Conservation (phyloP, 345 rosid genomes). For the Pugionium cornutum region DNA sequence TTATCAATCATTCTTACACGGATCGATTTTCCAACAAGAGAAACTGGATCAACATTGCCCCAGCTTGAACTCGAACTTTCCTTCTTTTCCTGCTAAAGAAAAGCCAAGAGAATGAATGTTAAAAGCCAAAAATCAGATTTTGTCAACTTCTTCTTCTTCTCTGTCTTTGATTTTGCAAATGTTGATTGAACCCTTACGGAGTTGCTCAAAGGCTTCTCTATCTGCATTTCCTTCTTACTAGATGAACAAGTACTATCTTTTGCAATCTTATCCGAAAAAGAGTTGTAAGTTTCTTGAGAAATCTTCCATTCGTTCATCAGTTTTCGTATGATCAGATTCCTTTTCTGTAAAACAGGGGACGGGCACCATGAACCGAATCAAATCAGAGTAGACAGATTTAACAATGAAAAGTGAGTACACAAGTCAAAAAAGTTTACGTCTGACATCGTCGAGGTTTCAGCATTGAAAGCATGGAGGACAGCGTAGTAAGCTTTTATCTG, state of each 20-base stretch:
- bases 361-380: neutral
- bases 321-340: slow-evolving; percentile 3
- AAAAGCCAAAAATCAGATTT: too few relatives aligned
- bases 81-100: neutral
- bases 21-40: slow-evolving; percentile 18
- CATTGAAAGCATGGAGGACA: slow-evolving; percentile 19
- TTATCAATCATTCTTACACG: neutral
- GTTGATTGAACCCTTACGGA: too few relatives aligned
- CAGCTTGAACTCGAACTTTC: slow-evolving; percentile 1
- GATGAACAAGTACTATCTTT: too few relatives aligned
- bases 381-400: neutral
- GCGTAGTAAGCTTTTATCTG: slow-evolving; percentile 18
- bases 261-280: neutral
- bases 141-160: neutral
- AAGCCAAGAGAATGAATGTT: too few relatives aligned
- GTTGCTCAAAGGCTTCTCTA: neutral
- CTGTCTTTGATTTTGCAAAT: neutral
- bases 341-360: slow-evolving; percentile 14
- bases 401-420: neutral
- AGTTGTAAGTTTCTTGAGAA: neutral
- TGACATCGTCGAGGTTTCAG: neutral
- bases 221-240: neutral
- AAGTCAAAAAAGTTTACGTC: slow-evolving; percentile 9
- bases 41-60: slow-evolving; percentile 3
- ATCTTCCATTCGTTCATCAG: slow-evolving; percentile 23